Evolutionary conservation across 1,139 yeast species (phyloP), one percentile per base, ranked within the genome.

Genomic region (Arxiozyma telluris): DNA sequence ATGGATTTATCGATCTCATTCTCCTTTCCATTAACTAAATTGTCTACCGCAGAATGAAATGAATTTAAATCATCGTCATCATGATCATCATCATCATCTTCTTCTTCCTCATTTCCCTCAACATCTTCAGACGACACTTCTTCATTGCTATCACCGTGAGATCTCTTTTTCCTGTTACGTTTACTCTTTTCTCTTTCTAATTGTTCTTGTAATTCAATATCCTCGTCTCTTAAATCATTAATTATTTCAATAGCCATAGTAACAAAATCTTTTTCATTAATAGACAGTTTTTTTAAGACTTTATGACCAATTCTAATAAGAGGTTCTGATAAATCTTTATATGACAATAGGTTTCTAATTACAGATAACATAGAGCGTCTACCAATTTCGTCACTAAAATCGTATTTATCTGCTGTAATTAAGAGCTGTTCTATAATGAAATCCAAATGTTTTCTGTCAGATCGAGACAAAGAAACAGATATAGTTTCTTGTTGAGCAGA

Each of bases 361-460:
- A 86, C 79, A 53, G 82, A 85, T 48, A 89, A 71, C 82, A 89
- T 84, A 50, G 83, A 82, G 66, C 96, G 78, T 65, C 98, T 80
- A 7, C 98, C 97, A 51, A 87, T 80, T 68, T 91, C 97, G 71
- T 93, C 98, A 59, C 91, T 85, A 64, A 82, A 89, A 67, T 93
- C 98, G 65, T 84, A 87, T 44, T 81, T 81, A 47, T 78, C 78
- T 0, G 93, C 84, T 44, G 89, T 79, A 9, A 75, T 71, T 44
- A 93, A 69, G 41, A 94, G 68, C 66, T 93, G 96, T 56, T 83
- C 82, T 49, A 89, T 78, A 50, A 90, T 81, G 63, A 84, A 91
- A 60, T 88, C 91, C 43, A 83, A 67, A 55, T 86, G 93, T 39
- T 73, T 74, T 21, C 79, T 75, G 52, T 77, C 78, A 0, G 63